A percentile compares a stretch with the other conserved stretches of the same genome.
Evolutionary conservation across 257 asterid species (phyloP).

Genomic region (Lavandula angustifolia): DNA sequence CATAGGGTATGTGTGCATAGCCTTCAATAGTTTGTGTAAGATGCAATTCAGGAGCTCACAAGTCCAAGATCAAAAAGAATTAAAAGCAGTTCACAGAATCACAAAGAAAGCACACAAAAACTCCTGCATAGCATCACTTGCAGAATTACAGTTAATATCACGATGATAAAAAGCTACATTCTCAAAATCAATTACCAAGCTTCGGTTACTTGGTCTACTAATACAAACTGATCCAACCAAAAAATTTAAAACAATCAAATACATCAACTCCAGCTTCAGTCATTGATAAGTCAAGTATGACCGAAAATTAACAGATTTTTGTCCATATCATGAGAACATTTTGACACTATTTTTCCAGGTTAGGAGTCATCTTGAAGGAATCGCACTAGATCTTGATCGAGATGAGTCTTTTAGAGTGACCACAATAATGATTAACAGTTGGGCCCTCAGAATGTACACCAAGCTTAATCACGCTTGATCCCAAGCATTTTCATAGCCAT

Average conservation of each 20-base stretch:
- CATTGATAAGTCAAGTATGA: conserved; percentile 19
- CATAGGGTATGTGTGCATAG: not conserved
- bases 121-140: conserved; percentile 25
- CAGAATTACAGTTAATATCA: conserved; percentile 18
- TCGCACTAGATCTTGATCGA: conserved; percentile 13
- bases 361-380: conserved; percentile 27
- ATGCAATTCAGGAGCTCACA: conserved; percentile 23
- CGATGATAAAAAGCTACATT: conserved; percentile 14
- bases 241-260: conserved; percentile 10
- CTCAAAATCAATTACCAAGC: conserved; percentile 22
- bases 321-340: conserved; percentile 22
- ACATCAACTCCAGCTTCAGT: conserved; percentile 21
- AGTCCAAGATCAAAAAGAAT: conserved; percentile 14
- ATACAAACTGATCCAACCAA: conserved; percentile 22
- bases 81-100: conserved; percentile 10
- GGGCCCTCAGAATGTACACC: conserved; percentile 22
- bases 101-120: conserved; percentile 20
- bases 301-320: not conserved
- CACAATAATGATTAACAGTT: conserved; percentile 31
- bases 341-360: conserved; percentile 9
- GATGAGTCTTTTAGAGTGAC: conserved; percentile 24
- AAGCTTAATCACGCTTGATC: conserved; percentile 47
- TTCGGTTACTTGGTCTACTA: not conserved
- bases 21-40: conserved; percentile 6
- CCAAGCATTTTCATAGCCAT: conserved; percentile 74